Evolutionary conservation across 2,329 filamentous ascomycete species (phyloP), one percentile per base, ranked within the genome.

Genomic region (Chrysosphaeria jannelii): DNA sequence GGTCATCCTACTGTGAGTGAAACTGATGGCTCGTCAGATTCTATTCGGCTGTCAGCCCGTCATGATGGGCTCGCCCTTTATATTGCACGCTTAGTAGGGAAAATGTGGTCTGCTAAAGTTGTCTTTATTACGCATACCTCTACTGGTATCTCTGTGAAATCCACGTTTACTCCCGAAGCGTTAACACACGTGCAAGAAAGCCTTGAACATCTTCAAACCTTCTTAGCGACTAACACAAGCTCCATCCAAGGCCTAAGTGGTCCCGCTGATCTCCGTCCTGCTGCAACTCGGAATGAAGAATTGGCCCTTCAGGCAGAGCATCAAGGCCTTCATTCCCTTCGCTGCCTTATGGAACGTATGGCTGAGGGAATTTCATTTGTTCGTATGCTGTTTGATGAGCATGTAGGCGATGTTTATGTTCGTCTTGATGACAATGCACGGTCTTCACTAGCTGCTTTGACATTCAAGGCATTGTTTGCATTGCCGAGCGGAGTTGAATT

Each of bases 321-420:
- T 39, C 74, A 88, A 34, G 79, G 79, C 8, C 56, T 97, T 31
- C 70, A 85, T 37, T 76, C 76, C 3, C 50, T 97, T 23, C 62
- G 89, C 30, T 66, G 70, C 31, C 53, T 97, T 13, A 75, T 91
- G 42, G 67, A 69, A 25, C 76, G 76, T 40, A 85, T 91, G 19
- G 79, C 85, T 6, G 85, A 97, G 41, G 85, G 85, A 4, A 90
- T 97, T 24, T 89, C 81, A 0, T 97, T 97, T 35, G 76, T 91
- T 4, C 55, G 81, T 12, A 85, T 91, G 39, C 54, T 97, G 2
- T 93, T 93, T 29, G 81, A 93, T 32, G 81, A 97, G 50, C 65
- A 71, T 8, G 66, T 91, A 4, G 64, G 76, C 20, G 81, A 97
- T 30, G 90, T 93, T 22, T 67, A 79, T 32, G 50, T 64, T 5